Evolutionary conservation across 176 grass and related monocot genomes (phyloP), one percentile per base, ranked within the genome.

Genomic region (Chloris gayana): DNA sequence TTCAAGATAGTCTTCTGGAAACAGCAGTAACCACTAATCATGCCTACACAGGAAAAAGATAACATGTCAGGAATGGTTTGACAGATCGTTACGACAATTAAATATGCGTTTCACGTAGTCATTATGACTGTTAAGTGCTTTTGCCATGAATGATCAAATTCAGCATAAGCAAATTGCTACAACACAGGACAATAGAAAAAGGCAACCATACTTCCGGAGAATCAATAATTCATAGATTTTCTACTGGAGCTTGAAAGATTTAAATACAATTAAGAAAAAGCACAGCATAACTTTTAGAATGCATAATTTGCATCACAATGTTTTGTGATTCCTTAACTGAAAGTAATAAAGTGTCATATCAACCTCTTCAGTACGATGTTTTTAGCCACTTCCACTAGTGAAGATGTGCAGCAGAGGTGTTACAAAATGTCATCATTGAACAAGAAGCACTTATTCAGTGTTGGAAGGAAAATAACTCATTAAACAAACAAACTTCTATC

Each of bases 21-120:
- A 82, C 47, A 72, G 31, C 66, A 77, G 50, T 0, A 67, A 31
- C 37, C 41, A 63, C 19, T 75, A 38, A 81, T 34, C 2, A 38
- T 75, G 56, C 77, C 78, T 89, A 77, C 66, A 77, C 9, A 67
- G 29, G 2, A 73, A 82, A 82, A 60, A 32, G 13, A 72, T 5
- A 37, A 45, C n/a, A 24, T 49, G 35, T 45, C 46, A 76, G 38
- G 3, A 79, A 25, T 73, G n/a, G 63, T 64, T n/a, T 8, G 10
- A 51, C 66, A 25, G 64, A 85, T 35, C 2, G 1, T 67, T 44
- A 51, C 27, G 31, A 15, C 9, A 24, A 49, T 33, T 74, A 73
- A 32, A 33, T 62, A 71, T 65, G 45, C 18, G 73, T 26, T 68
- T 74, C 62, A 67, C 22, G 7, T 37, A 37, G 35, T 37, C 35